Conservation (phyloP, 1,284 basidiomycete genomes). For the Vanrija pseudolonga region DNA sequence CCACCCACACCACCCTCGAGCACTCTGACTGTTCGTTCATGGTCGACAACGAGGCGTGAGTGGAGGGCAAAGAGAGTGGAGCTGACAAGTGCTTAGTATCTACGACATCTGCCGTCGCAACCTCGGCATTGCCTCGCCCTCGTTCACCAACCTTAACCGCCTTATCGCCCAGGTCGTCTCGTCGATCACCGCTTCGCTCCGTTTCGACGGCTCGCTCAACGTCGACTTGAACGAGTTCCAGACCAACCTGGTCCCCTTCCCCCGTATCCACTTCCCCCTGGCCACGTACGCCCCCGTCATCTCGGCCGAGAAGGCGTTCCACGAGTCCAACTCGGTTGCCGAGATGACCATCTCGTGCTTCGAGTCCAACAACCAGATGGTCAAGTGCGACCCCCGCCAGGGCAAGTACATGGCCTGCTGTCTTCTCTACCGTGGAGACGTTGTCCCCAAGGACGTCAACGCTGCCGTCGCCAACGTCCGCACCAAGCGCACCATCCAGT, state of each 20-base stretch:
- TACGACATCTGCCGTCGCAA: slow-evolving; percentile 99
- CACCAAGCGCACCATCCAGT: slow-evolving; percentile 93
- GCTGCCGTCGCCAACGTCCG: slow-evolving; percentile 91
- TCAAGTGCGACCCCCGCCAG: slow-evolving; percentile 90
- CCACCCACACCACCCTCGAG: slow-evolving; percentile 98
- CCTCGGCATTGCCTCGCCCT: slow-evolving; percentile 78
- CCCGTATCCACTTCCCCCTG: slow-evolving; percentile 97
- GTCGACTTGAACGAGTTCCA: slow-evolving; percentile 99
- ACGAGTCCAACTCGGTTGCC: slow-evolving; percentile 95
- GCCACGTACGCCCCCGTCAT: slow-evolving; percentile 94
- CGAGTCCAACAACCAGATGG: slow-evolving; percentile 98
- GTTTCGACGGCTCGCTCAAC: slow-evolving; percentile 96
- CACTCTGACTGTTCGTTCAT: slow-evolving; percentile 99
- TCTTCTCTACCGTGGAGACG: slow-evolving; percentile 89
- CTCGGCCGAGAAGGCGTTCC: slow-evolving; percentile 69
- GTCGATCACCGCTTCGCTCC: slow-evolving; percentile 92
- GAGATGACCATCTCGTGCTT: slow-evolving; percentile 99
- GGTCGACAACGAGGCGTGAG: slow-evolving; percentile 88
- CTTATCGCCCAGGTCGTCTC: slow-evolving; percentile 98
- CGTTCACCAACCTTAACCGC: slow-evolving; percentile 92
- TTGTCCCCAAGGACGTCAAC: slow-evolving; percentile 95
- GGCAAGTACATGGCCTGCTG: slow-evolving; percentile 98
- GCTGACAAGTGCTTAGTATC: slow-evolving; percentile 54
- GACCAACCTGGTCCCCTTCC: slow-evolving; percentile 95
- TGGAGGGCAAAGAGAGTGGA: slow-evolving; percentile 1